Conservation (phyloP, 2,329 filamentous ascomycete genomes). For the Mycosphaerella sp. region DNA sequence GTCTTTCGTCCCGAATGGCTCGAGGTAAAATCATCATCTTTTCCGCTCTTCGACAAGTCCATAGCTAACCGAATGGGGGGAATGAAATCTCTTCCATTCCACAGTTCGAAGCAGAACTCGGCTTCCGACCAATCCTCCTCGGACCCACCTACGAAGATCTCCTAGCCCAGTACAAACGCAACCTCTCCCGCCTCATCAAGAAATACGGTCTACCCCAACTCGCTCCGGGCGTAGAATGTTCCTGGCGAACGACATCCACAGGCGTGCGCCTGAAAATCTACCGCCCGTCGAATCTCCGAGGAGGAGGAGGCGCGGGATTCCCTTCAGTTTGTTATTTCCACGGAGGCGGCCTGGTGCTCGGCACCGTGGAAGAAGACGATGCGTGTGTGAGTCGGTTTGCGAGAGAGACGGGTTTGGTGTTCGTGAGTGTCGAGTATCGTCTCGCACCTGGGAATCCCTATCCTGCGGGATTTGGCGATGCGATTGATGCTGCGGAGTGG, state of each 20-base stretch:
- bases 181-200: conserved; percentile 8
- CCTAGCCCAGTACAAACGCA: conserved; percentile 14
- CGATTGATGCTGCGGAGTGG: conserved; percentile 51
- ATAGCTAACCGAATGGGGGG: too few relatives aligned
- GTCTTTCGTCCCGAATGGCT: conserved; percentile 8
- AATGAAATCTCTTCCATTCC: too few relatives aligned
- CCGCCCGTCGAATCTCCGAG: conserved; percentile 4
- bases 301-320: conserved; percentile 12
- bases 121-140: conserved; percentile 17
- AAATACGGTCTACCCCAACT: conserved; percentile 11
- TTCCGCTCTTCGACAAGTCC: too few relatives aligned
- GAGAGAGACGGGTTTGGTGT: conserved; percentile 35
- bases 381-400: conserved; percentile 7
- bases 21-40: background rate
- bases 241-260: conserved; percentile 8
- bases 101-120: conserved; percentile 18
- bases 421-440: conserved; percentile 54
- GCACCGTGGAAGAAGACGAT: conserved; percentile 17
- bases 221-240: conserved; percentile 5
- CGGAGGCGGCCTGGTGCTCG: conserved; percentile 17
- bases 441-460: conserved; percentile 55
- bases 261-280: conserved; percentile 16
- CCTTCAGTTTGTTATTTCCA: conserved; percentile 17
- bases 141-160: conserved; percentile 16
- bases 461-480: conserved; percentile 51